Base-by-base conservation (phyloP, 805 yeast genomes). In the Priceomyces castillae region DNA sequence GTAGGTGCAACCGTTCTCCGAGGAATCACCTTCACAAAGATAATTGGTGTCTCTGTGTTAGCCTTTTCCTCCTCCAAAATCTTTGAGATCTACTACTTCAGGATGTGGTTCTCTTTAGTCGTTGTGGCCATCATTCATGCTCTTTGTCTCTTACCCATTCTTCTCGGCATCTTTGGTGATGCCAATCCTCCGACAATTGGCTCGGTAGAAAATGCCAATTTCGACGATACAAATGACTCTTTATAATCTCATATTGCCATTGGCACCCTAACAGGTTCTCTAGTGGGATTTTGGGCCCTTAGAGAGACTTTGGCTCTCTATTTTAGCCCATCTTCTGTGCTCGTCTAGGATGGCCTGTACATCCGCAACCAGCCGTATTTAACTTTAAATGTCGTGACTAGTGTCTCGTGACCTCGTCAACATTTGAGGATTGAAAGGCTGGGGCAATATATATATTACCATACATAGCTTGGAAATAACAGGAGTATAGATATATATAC, bases 1-100 rank as follows among this genome's bases (percentile, higher is more conserved):
- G 86, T 90, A n/a, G 98, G 98, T 3, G 88, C 90, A 1, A 80
- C 97, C 0, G 96, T 94, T 0, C 73, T 94, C 47, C 84, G 88
- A 18, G 99, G 99, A 2, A 92, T 92, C 41, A 85, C 96, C 2
- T 58, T 89, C 51, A 94, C 98, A 0, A 92, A 92, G 58, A 65
- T 92, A 17, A 82, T 94, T 52, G 99, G 99, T 1, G 89, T 92
- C 1, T 63, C 75, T 19, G 96, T 92, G 9, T 68, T 92, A 30
- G 95, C 95, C 4, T 90, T 90, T 61, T 88, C 98, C 0, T 71
- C 79, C 49, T 87, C 96, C 15, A 82, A 85, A 61, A 90, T 92
- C 23, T 94, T 92, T 62, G 95, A 89, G 52, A 78, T 92, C 1
- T 92, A 88, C 63, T 92, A 94, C 61, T 92, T 92, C 73, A 70